Conservation (phyloP, 106 monocot species). For the Dactylorhiza incarnata region DNA sequence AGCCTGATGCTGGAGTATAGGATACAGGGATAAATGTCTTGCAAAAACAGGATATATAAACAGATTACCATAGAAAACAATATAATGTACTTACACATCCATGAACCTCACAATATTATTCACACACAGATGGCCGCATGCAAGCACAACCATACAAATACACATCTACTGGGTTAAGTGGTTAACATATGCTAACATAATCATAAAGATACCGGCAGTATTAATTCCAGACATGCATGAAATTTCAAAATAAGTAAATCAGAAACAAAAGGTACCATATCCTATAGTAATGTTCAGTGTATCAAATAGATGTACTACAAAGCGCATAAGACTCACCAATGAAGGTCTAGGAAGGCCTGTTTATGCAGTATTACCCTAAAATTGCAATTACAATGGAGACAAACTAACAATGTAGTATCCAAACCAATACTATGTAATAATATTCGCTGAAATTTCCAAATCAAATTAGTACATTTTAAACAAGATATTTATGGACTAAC, state of each 20-base stretch:
- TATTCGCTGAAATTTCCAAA: neutral
- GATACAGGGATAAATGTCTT: neutral
- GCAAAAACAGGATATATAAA: neutral
- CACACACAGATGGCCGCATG: neutral
- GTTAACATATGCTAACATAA: neutral
- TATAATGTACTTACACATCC: neutral
- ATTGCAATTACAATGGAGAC: neutral
- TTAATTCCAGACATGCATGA: neutral
- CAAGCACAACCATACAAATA: neutral
- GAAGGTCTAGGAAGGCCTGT: neutral
- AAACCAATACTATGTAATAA: neutral
- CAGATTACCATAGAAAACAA: neutral
- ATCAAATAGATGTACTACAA: neutral
- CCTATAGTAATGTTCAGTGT: neutral
- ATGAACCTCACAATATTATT: neutral
- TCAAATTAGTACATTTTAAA: neutral
- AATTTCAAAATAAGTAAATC: neutral
- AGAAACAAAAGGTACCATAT: neutral
- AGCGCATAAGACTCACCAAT: neutral
- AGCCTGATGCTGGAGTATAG: neutral
- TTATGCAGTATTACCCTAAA: neutral
- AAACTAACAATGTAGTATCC: neutral
- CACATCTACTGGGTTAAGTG: too few relatives aligned
- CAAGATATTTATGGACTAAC: neutral
- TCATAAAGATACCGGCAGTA: neutral